Base-by-base conservation (phyloP, 257 asterid species). In the Cynanchum wilfordii region DNA sequence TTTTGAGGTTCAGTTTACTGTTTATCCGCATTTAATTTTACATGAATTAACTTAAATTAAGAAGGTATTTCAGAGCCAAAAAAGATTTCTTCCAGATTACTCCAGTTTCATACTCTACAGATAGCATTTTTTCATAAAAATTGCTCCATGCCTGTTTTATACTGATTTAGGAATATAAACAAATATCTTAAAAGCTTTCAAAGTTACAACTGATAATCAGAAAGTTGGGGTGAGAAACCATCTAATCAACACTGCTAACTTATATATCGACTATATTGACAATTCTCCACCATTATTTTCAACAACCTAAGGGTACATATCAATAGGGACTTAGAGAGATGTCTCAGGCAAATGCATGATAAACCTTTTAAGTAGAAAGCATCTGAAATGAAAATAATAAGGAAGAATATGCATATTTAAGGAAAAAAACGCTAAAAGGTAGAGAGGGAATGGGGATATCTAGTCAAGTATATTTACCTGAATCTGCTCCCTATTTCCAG, bases 401-500 rank as follows among this genome's bases (percentile, higher is more conserved):
- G 66, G 30, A 58, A 44, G 58, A 13, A 44, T 38, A 25, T 55
- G 12, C 49, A 7, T 12, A 52, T 38, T 3, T 8, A 66, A 73
- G 7, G 44, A 52, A 22, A 33, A 66, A 0, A 42, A 33, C 15
- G 27, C 24, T 20, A 38, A 27, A 66, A 58, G n/a, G 42, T 36
- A 45, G 10, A 5, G 12, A 25, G 44, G 44, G 15, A 38, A 42
- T 42, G 47, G 47, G 38, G 52, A 11, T 15, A 51, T 42, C 47
- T 22, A 20, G 8, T 29, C 56, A 64, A 67, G 10, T 20, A 20
- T 17, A 36, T 19, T 69, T 22, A 92, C 97, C 96, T 87, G 94
- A 56, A 90, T 89, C 71, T 89, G 98, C 63, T 80, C 84, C 75
- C 62, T 85, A 78, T 83, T 88, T 79, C 98, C 96, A 4, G 98